Evolutionary conservation across 1,284 basidiomycete species (phyloP).

Genomic region (Spongispora temasekensis): DNA sequence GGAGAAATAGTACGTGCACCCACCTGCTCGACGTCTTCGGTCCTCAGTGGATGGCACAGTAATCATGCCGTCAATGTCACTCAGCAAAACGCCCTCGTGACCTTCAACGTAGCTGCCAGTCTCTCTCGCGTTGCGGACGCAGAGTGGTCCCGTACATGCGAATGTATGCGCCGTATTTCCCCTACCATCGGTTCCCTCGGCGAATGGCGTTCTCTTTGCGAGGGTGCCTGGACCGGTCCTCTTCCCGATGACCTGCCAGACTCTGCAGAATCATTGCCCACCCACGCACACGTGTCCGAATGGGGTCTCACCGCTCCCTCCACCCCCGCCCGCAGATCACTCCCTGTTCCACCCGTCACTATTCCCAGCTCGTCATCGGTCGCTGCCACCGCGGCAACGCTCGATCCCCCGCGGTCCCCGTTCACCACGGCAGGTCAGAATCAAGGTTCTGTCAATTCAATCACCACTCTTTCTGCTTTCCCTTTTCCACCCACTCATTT

Average conservation of each 20-base stretch:
- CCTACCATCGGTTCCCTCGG: slow-evolving; percentile 66
- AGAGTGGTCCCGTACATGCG: slow-evolving; percentile 74
- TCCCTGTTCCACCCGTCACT: slow-evolving; percentile 4
- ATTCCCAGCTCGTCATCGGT: slow-evolving; percentile 13
- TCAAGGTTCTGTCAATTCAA: slow-evolving; percentile 48
- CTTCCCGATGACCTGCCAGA: slow-evolving; percentile 50
- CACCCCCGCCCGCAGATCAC: slow-evolving; percentile 18
- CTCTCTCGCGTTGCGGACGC: slow-evolving; percentile 71
- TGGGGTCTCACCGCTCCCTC: slow-evolving; percentile 31
- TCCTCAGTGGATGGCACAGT: slow-evolving; percentile 39
- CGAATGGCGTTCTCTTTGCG: slow-evolving; percentile 71
- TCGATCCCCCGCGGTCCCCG: slow-evolving; percentile 40
- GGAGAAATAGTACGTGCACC: slow-evolving; percentile 65
- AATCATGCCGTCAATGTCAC: slow-evolving; percentile 66
- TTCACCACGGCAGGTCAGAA: slow-evolving; percentile 38
- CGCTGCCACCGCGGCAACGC: slow-evolving; percentile 7
- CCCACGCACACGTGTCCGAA: slow-evolving; percentile 22
- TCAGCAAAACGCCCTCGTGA: slow-evolving; percentile 58
- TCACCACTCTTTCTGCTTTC: slow-evolving; percentile 69
- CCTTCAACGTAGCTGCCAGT: slow-evolving; percentile 61
- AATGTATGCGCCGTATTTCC: slow-evolving; percentile 63
- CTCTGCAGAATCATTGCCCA: slow-evolving; percentile 8
- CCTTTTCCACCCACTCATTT: slow-evolving; percentile 71
- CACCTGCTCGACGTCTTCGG: not conserved
- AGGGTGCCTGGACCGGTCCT: slow-evolving; percentile 67